Evolutionary conservation across 768 basidiomycete species (phyloP).

Genomic region (Kockovaella imperatae): DNA sequence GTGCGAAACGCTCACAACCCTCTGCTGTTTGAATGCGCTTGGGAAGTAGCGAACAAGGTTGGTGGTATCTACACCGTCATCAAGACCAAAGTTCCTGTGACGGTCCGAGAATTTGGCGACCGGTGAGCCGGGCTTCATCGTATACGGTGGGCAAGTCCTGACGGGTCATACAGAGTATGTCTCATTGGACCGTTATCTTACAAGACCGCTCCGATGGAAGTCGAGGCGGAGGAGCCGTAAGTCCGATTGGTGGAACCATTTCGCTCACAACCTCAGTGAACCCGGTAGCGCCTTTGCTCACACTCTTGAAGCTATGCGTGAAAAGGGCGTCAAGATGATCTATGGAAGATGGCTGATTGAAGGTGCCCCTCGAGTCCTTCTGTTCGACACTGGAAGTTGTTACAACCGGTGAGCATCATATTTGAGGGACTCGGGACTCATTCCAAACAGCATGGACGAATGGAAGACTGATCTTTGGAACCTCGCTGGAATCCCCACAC

Average conservation of each 20-base stretch:
- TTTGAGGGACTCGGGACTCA: not conserved
- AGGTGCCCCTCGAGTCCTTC: slow-evolving; percentile 84
- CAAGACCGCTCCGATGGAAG: slow-evolving; percentile 98
- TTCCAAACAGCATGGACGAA: slow-evolving; percentile 60
- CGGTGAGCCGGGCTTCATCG: slow-evolving; percentile 14
- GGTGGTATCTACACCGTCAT: slow-evolving; percentile 99
- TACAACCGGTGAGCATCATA: slow-evolving; percentile 53
- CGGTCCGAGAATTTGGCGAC: slow-evolving; percentile 76
- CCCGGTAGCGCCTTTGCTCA: slow-evolving; percentile 57
- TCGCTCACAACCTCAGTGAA: slow-evolving; percentile 48
- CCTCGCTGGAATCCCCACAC: slow-evolving; percentile 91
- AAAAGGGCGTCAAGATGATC: slow-evolving; percentile 82
- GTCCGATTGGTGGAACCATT: slow-evolving; percentile 4
- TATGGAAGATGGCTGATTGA: slow-evolving; percentile 99
- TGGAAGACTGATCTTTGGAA: slow-evolving; percentile 99
- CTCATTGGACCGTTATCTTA: slow-evolving; percentile 97
- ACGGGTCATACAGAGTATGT: slow-evolving; percentile 59
- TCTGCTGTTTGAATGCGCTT: slow-evolving; percentile 86
- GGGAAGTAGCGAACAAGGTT: slow-evolving; percentile 99
- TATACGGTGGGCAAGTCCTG: slow-evolving; percentile 31
- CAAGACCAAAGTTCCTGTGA: slow-evolving; percentile 98
- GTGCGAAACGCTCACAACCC: slow-evolving; percentile 52
- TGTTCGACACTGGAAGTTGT: slow-evolving; percentile 88
- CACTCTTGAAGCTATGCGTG: slow-evolving; percentile 72
- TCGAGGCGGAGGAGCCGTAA: slow-evolving; percentile 79